These are phyloP conservation scores for Calamus simplicifolius DNA, from an alignment of 176 grass and related monocot species.

Conservation along the genomic window DNA sequence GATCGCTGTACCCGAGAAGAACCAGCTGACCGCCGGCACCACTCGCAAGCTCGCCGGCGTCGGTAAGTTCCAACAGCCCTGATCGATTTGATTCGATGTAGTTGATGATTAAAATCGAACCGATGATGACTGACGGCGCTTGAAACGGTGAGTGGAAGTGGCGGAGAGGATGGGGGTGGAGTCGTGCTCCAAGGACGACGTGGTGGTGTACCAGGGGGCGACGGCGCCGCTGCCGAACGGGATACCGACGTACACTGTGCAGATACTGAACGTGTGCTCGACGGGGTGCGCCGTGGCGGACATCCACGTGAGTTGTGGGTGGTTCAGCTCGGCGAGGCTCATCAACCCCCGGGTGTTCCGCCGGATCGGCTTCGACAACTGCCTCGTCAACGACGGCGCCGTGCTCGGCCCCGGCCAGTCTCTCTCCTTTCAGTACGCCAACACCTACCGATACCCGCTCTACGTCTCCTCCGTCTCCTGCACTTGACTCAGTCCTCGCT, in stretches of 20 bases:
- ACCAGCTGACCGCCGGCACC: too few relatives aligned
- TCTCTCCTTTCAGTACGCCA: conserved; percentile 40
- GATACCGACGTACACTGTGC: conserved; percentile 42
- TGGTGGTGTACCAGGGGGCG: conserved; percentile 34
- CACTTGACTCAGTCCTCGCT: neutral
- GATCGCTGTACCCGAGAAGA: too few relatives aligned
- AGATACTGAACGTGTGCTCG: conserved; percentile 28
- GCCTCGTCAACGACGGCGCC: conserved; percentile 40
- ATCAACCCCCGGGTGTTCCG: conserved; percentile 35
- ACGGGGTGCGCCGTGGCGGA: conserved; percentile 28
- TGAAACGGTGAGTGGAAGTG: too few relatives aligned
- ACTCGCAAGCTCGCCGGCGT: too few relatives aligned
- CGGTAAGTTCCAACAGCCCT: too few relatives aligned
- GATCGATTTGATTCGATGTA: too few relatives aligned
- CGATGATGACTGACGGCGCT: too few relatives aligned
- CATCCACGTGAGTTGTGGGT: conserved; percentile 37
- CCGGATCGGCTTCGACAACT: conserved; percentile 28
- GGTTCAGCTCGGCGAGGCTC: conserved; percentile 46
- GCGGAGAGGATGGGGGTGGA: conserved; percentile 20
- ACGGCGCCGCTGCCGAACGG: conserved; percentile 33
- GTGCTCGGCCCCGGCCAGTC: conserved; percentile 16
- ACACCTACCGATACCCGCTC: conserved; percentile 25
- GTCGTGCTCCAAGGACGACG: conserved; percentile 29
- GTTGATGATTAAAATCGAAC: too few relatives aligned
- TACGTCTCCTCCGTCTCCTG: conserved; percentile 26